Conservation (phyloP, 352 stramenopile species). For the Phytophthora europaea region DNA sequence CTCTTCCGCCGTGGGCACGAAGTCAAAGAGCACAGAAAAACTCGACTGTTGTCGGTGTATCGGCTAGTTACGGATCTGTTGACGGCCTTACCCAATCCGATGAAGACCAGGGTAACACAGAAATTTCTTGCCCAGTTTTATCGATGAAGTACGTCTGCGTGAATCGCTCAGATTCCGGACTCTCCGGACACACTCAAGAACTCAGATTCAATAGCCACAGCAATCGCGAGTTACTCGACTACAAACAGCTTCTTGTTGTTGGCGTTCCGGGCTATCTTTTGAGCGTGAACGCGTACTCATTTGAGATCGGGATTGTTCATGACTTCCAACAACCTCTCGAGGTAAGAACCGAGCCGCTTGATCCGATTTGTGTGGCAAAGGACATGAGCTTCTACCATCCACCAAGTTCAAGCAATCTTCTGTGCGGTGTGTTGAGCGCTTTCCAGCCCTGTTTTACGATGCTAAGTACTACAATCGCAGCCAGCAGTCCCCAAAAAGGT, state of each 20-base stretch:
- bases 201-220: slow-evolving; percentile 58
- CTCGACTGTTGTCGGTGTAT: background rate
- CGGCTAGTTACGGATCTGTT: slow-evolving; percentile 5
- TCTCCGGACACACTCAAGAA: background rate
- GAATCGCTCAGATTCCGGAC: slow-evolving; percentile 1
- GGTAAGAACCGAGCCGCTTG: background rate
- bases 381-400: slow-evolving; percentile 61
- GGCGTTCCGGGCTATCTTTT: slow-evolving; percentile 61
- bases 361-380: slow-evolving; percentile 61
- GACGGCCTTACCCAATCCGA: background rate
- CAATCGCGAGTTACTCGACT: slow-evolving; percentile 59
- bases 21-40: slow-evolving; percentile 53
- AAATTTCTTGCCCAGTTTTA: slow-evolving; percentile 59
- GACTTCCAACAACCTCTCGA: slow-evolving; percentile 53
- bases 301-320: slow-evolving; percentile 63
- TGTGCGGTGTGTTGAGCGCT: slow-evolving; percentile 67
- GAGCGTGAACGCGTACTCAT: slow-evolving; percentile 74
- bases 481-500: slow-evolving; percentile 2
- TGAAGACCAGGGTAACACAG: slow-evolving; percentile 23
- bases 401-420: slow-evolving; percentile 19
- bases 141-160: slow-evolving; percentile 63
- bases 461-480: slow-evolving; percentile 12
- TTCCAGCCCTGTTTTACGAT: slow-evolving; percentile 79
- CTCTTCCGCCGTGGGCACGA: slow-evolving; percentile 70
- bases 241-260: slow-evolving; percentile 66